phyloP scores from a whole-genome alignment of 2,329 filamentous ascomycete species.

The Epicoccum sorghinum region DNA sequence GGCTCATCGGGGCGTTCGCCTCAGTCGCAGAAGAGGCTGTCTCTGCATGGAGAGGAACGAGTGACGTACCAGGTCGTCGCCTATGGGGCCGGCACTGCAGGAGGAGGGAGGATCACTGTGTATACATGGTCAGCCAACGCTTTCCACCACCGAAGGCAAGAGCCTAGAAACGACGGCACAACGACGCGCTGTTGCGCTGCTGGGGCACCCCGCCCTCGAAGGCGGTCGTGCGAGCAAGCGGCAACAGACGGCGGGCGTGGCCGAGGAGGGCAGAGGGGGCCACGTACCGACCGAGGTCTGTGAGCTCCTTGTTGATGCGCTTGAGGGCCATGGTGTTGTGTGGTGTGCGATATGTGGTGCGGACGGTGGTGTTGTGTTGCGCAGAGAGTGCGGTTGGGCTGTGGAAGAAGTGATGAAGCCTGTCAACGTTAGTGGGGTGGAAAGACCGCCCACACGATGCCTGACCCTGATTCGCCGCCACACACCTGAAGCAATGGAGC shows the following conservation, averaged over 20 bases:
- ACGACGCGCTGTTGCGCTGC: conserved; percentile 16
- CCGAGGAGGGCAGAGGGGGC: conserved; percentile 17
- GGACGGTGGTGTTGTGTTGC: conserved; percentile 18
- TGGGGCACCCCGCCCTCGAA: conserved; percentile 41
- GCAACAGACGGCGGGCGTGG: conserved; percentile 13
- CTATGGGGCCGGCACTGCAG: conserved; percentile 95
- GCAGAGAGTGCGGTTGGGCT: conserved; percentile 36
- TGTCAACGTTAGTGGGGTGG: conserved; percentile 39
- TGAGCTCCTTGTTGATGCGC: conserved; percentile 94
- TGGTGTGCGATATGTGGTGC: conserved; percentile 33
- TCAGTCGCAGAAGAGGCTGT: conserved; percentile 36
- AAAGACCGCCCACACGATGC: conserved; percentile 25
- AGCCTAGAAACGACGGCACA: neutral
- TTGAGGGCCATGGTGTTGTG: conserved; percentile 75
- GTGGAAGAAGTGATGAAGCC: conserved; percentile 38
- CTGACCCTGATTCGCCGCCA: conserved; percentile 13
- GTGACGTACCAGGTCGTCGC: conserved; percentile 91
- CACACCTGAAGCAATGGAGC: neutral
- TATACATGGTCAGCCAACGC: conserved; percentile 40
- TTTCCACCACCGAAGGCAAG: conserved; percentile 13
- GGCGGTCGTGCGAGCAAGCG: conserved; percentile 48
- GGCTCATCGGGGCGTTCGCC: conserved; percentile 30
- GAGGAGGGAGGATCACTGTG: conserved; percentile 94
- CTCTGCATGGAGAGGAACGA: conserved; percentile 19
- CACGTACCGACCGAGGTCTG: conserved; percentile 81